Conservation (phyloP, 371 early-diverging fungal genomes). For the Funneliformis caledonium region DNA sequence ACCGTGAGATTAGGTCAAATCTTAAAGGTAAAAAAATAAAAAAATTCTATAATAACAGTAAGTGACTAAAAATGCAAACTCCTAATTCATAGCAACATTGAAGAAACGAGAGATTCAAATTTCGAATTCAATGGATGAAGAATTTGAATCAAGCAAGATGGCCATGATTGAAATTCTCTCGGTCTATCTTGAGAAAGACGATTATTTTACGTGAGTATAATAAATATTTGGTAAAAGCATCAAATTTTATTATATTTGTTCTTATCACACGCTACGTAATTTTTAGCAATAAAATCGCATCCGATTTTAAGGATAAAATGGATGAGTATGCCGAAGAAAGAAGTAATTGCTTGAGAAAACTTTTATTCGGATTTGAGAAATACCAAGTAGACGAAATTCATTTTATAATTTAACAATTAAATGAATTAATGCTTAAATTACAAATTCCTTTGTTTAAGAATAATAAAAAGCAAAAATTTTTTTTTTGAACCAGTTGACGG, state of each 20-base stretch:
- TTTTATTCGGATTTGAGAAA: slow-evolving; percentile 26
- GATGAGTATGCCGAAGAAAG: slow-evolving; percentile 28
- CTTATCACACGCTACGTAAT: background rate
- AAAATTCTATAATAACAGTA: too few relatives aligned
- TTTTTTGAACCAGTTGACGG: background rate
- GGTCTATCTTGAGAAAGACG: slow-evolving; percentile 18
- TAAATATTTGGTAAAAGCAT: too few relatives aligned
- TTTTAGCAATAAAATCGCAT: slow-evolving; percentile 11
- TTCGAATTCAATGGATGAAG: slow-evolving; percentile 18
- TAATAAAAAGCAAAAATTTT: background rate
- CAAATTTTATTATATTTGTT: background rate
- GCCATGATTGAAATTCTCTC: background rate
- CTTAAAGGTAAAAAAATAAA: too few relatives aligned
- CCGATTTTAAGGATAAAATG: slow-evolving; percentile 29
- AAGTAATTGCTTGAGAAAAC: slow-evolving; percentile 25
- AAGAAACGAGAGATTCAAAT: slow-evolving; percentile 37
- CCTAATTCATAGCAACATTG: background rate
- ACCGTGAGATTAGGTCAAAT: too few relatives aligned
- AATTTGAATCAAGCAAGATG: slow-evolving; percentile 30
- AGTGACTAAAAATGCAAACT: too few relatives aligned
- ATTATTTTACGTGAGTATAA: background rate
- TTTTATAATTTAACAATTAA: background rate
- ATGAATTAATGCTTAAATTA: background rate
- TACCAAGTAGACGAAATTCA: slow-evolving; percentile 6
- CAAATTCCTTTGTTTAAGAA: background rate